These are phyloP conservation scores for Solanum lycopersicoides DNA, from an alignment of 257 asterid species.

Conservation along the genomic window DNA sequence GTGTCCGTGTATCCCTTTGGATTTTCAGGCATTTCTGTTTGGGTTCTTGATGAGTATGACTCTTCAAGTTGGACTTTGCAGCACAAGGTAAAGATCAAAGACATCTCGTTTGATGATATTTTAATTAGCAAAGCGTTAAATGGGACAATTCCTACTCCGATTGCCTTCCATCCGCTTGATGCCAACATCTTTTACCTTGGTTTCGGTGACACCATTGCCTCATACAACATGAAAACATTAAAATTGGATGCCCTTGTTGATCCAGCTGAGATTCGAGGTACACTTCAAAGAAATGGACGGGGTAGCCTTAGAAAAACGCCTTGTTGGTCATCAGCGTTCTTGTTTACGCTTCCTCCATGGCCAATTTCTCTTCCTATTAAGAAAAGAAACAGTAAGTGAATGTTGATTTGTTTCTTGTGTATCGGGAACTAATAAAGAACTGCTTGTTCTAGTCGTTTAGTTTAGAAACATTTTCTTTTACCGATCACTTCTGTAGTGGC, in stretches of 20 bases:
- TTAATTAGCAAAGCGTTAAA: neutral
- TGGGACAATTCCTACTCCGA: slow-evolving; percentile 2
- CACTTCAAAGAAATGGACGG: neutral
- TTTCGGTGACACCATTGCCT: neutral
- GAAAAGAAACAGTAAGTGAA: neutral
- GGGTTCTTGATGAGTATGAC: slow-evolving; percentile 1
- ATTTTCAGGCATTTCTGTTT: neutral
- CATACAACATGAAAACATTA: neutral
- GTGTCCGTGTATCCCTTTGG: neutral
- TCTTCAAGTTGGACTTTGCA: neutral
- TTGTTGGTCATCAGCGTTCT: neutral
- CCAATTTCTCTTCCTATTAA: neutral
- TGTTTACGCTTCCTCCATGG: slow-evolving; percentile 1
- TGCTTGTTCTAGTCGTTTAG: neutral
- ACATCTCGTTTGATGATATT: neutral
- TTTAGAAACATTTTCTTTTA: neutral
- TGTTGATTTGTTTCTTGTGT: neutral
- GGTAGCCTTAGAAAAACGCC: neutral
- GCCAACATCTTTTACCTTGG: neutral
- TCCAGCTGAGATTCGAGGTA: neutral
- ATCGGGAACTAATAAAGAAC: neutral
- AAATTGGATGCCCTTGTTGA: neutral
- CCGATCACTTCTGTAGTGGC: neutral
- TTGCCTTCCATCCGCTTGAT: neutral
- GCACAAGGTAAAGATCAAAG: neutral